Percentiles rank a stretch among this genome's conserved stretches.
Evolutionary conservation across 2,329 filamentous ascomycete species (phyloP).

Genomic region (Aulographum hederae): DNA sequence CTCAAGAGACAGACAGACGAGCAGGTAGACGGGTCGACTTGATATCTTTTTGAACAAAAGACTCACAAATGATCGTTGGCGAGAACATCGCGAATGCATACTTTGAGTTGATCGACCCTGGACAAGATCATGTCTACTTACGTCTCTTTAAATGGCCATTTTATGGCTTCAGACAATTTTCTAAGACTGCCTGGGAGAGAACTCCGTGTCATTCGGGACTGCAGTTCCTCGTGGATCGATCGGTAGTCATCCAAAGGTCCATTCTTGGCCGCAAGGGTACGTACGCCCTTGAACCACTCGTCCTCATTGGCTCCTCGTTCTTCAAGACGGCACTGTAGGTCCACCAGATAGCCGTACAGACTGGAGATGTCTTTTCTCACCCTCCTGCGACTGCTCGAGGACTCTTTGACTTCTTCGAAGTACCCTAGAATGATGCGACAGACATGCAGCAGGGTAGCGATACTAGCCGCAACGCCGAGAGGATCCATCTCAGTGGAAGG

Average conservation of each 20-base stretch:
- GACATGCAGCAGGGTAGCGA: slow-evolving; percentile 7
- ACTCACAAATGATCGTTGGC: slow-evolving; percentile 1
- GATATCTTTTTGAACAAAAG: neutral
- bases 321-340: slow-evolving; percentile 7
- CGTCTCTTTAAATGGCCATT: slow-evolving; percentile 1
- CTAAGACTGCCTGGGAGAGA: neutral
- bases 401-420: slow-evolving; percentile 7
- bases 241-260: slow-evolving; percentile 6
- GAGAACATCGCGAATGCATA: neutral
- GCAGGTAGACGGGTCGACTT: neutral
- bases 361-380: slow-evolving; percentile 6
- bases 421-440: slow-evolving; percentile 5
- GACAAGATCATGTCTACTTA: neutral
- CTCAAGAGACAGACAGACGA: slow-evolving; percentile 1
- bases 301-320: slow-evolving; percentile 4
- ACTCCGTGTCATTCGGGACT: neutral
- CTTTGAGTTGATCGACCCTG: slow-evolving; percentile 1
- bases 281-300: slow-evolving; percentile 6
- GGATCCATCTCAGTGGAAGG: slow-evolving; percentile 8
- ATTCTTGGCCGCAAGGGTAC: neutral
- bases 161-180: too few relatives aligned
- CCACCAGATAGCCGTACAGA: slow-evolving; percentile 6
- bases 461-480: slow-evolving; percentile 6
- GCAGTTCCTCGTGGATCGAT: slow-evolving; percentile 5
- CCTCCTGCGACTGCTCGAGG: slow-evolving; percentile 6